These are phyloP conservation scores for Phytopythium helicoides DNA, from an alignment of 352 stramenopile species.

Conservation along the genomic window DNA sequence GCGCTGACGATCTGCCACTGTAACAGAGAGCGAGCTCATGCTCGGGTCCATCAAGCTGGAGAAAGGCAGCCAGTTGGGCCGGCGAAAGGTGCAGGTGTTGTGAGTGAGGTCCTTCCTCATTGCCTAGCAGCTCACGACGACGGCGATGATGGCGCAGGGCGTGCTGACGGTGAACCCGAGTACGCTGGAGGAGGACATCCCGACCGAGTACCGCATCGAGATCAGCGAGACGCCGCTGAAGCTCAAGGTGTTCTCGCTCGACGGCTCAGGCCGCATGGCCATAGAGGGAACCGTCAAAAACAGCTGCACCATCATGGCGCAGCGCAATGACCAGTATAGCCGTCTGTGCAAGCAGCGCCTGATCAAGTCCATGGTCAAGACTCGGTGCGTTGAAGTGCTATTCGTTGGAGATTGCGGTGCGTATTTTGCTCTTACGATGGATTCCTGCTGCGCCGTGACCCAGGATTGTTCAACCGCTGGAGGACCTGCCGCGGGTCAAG, in stretches of 20 bases:
- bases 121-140: constrained; percentile 6
- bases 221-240: constrained; percentile 76
- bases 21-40: constrained; percentile 79
- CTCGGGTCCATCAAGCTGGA: constrained; percentile 84
- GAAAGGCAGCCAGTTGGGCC: constrained; percentile 63
- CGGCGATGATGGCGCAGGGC: constrained; percentile 30
- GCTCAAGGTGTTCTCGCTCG: constrained; percentile 83
- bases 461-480: constrained; percentile 73
- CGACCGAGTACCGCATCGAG: constrained; percentile 80
- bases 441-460: too few relatives aligned
- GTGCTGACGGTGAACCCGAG: constrained; percentile 74
- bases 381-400: constrained; percentile 28
- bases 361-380: constrained; percentile 88
- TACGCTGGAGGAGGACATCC: constrained; percentile 73
- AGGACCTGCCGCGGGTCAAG: constrained; percentile 75
- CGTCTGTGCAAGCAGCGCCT: constrained; percentile 81
- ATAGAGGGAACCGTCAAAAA: constrained; percentile 87
- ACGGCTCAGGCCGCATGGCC: constrained; percentile 83
- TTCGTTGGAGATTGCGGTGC: background rate
- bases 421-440: background rate
- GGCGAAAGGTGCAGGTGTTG: constrained; percentile 52
- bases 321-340: constrained; percentile 83
- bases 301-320: constrained; percentile 82
- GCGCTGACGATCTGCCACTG: background rate
- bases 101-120: background rate